Evolutionary conservation across 208 protist species (phyloP), one percentile per base, ranked within the genome.

Genomic region (Trypanosoma platydactyli): DNA sequence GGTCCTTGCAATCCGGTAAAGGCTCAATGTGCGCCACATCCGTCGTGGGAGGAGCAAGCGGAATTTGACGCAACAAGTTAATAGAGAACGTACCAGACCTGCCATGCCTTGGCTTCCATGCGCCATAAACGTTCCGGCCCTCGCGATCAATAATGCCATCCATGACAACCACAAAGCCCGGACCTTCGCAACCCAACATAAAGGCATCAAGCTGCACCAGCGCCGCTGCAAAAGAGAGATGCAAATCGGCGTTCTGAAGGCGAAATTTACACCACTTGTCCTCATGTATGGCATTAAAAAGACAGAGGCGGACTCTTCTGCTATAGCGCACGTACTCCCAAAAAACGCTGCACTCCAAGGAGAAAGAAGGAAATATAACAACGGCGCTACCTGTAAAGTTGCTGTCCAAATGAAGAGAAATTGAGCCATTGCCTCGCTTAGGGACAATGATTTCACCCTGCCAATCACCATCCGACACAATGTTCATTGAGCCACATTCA

Each of bases 391-490:
- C 74, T 53, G 49, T 62, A 33, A 52, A 64, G 46, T 71, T 35
- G 30, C 33, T 24, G 6, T 52, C 45, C 18, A 80, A 48, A n/a
- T 25, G 22, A 50, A 80, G 16, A 15, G 46, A 73, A 64, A 80
- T 68, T 0, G 63, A 71, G 16, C 59, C 52, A 40, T n/a, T 61
- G 30, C 55, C 20, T 59, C 56, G 46, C 57, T 55, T 64, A 9
- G 61, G 46, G 6, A 74, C 27, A 0, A n/a, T 69, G 30, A 79
- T 53, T 45, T 89, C 81, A 13, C 86, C 89, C 24, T 91, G 59
- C 88, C 91, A 96, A 48, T 80, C 71, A 4, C 88, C 88, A 50
- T 86, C 81, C 13, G 94, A 58, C 11, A 83, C 77, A 22, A 85
- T 64, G 45, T 72, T 81, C 30, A 48, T 56, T 25, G 56, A 33